Evolutionary conservation across 2,329 filamentous ascomycete genomes (phyloP).

Genomic region (Septoria petroselini): DNA sequence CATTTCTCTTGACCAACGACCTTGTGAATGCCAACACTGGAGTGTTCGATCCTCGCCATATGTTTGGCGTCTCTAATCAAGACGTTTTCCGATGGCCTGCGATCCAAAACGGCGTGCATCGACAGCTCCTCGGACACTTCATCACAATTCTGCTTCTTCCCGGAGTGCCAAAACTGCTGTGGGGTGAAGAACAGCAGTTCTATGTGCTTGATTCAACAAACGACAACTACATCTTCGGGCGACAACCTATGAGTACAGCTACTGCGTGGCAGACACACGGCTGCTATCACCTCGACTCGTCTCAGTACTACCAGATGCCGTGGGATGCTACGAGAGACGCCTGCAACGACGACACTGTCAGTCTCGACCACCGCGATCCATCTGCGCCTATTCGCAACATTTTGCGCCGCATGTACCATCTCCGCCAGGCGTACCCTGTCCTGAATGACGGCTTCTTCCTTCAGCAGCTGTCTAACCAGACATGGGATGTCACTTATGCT

Average conservation of each 20-base stretch:
- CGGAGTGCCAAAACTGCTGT: conserved; percentile 57
- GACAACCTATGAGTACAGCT: conserved; percentile 58
- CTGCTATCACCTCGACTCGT: conserved; percentile 55
- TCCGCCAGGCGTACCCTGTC: conserved; percentile 54
- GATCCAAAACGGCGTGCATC: conserved; percentile 53
- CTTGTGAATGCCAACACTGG: conserved; percentile 58
- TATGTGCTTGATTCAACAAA: conserved; percentile 62
- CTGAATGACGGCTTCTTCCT: conserved; percentile 58
- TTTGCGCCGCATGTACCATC: conserved; percentile 58
- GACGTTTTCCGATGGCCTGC: conserved; percentile 64
- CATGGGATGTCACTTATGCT: conserved; percentile 47
- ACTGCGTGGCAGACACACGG: conserved; percentile 62
- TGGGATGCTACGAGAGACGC: conserved; percentile 51
- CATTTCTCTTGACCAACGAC: conserved; percentile 57
- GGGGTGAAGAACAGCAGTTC: conserved; percentile 63
- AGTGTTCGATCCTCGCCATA: conserved; percentile 59
- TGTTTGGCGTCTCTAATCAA: conserved; percentile 62
- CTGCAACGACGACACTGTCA: conserved; percentile 55
- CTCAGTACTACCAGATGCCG: conserved; percentile 57
- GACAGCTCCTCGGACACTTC: conserved; percentile 55
- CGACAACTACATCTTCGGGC: conserved; percentile 62
- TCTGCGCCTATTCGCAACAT: conserved; percentile 59
- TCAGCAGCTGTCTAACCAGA: conserved; percentile 55
- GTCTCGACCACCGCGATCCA: conserved; percentile 60
- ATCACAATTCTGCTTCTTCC: conserved; percentile 58